These are phyloP conservation scores for Lasiodiplodia sp. DNA, from an alignment of 2,329 filamentous ascomycete species.

Conservation along the genomic window DNA sequence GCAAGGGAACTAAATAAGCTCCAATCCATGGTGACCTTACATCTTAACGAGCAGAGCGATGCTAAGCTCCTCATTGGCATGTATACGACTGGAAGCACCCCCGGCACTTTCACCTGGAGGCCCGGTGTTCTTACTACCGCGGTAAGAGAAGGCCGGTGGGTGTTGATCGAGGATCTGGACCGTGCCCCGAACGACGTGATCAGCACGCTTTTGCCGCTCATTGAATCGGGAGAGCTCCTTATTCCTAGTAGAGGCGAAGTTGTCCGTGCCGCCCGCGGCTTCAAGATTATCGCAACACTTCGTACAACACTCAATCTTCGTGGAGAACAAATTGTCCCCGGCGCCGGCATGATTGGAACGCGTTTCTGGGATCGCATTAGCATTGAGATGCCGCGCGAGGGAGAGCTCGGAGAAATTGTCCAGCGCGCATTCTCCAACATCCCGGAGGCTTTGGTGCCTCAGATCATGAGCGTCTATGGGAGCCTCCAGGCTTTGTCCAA, in stretches of 20 bases:
- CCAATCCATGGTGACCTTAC: conserved; percentile 86
- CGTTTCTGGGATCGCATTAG: conserved; percentile 85
- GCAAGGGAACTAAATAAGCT: conserved; percentile 81
- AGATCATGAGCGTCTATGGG: conserved; percentile 64
- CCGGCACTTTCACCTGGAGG: conserved; percentile 90
- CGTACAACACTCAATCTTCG: conserved; percentile 71
- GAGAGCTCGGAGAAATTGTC: conserved; percentile 76
- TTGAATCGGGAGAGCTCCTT: conserved; percentile 88
- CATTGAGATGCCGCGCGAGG: conserved; percentile 69
- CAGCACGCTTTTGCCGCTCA: conserved; percentile 88
- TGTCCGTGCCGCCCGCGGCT: conserved; percentile 82
- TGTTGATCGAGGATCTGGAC: conserved; percentile 95
- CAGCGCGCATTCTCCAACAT: conserved; percentile 16
- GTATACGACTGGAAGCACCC: conserved; percentile 87
- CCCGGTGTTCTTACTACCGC: conserved; percentile 93
- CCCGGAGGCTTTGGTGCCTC: conserved; percentile 58
- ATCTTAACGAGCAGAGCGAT: conserved; percentile 97
- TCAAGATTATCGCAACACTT: conserved; percentile 91
- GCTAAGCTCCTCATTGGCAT: conserved; percentile 95
- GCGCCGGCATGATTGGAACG: conserved; percentile 75
- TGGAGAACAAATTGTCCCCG: conserved; percentile 75
- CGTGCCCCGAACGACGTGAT: conserved; percentile 94
- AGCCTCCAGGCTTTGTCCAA: conserved; percentile 50
- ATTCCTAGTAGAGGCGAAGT: conserved; percentile 89
- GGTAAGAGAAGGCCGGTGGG: conserved; percentile 92